A percentile compares a stretch with the other conserved stretches of the same genome.
These are phyloP conservation scores for Magnolia officinalis DNA, from an alignment of 164 flowering plant genomes.

Conservation along the genomic window DNA sequence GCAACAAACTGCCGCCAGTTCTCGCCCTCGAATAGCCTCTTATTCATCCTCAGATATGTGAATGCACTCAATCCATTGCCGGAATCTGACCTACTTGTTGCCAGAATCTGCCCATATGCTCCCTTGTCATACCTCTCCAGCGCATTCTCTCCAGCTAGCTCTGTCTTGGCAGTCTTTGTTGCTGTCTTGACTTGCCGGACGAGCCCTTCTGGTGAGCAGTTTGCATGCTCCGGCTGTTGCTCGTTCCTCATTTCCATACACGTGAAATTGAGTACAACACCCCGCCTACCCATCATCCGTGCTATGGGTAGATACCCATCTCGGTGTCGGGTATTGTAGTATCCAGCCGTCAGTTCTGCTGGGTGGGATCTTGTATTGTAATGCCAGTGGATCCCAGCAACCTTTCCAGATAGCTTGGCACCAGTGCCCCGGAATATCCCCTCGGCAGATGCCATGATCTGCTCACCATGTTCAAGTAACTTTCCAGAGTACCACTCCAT, in stretches of 20 bases:
- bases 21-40: slow-evolving; percentile 69
- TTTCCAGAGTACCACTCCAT: slow-evolving; percentile 72
- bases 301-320: slow-evolving; percentile 85
- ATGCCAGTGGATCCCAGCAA: slow-evolving; percentile 95
- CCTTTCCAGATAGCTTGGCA: slow-evolving; percentile 76
- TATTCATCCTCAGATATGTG: slow-evolving; percentile 80
- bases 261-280: slow-evolving; percentile 74
- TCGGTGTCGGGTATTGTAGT: slow-evolving; percentile 67
- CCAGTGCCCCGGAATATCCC: slow-evolving; percentile 69
- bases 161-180: slow-evolving; percentile 42
- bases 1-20: slow-evolving; percentile 77
- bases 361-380: slow-evolving; percentile 84
- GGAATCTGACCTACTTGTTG: slow-evolving; percentile 64
- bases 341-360: slow-evolving; percentile 92
- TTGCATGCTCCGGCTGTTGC: slow-evolving; percentile 67
- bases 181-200: slow-evolving; percentile 80
- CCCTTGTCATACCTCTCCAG: slow-evolving; percentile 76
- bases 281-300: slow-evolving; percentile 51
- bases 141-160: slow-evolving; percentile 94
- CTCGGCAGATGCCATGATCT: slow-evolving; percentile 54
- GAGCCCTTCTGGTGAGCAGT: slow-evolving; percentile 81
- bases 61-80: slow-evolving; percentile 80
- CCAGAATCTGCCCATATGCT: slow-evolving; percentile 62
- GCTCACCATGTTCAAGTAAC: slow-evolving; percentile 74
- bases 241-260: slow-evolving; percentile 95